Base-by-base conservation (phyloP, 179 eudicot genomes). In the Vitellaria paradoxa region DNA sequence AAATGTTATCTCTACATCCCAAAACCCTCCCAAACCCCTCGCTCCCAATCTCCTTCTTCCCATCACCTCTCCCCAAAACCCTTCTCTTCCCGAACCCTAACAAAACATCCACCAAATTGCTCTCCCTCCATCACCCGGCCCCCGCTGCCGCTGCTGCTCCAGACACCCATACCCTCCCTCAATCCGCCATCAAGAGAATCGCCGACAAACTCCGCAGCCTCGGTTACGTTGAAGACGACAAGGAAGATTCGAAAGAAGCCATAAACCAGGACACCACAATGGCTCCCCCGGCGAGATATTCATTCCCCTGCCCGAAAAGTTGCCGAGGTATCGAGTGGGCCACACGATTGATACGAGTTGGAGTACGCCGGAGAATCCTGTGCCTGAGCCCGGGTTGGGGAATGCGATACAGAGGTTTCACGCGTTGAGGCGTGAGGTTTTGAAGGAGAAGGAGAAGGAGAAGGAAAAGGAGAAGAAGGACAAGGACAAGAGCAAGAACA, bases 171-270 rank as follows among this genome's bases (percentile, higher is more conserved):
- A 60, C 86, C 65, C 76, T 89, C 53, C 89, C 98, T 1, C 80
- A 90, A 57, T 93, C 99, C 80, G 96, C 98, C 81, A 90, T 96
- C 80, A 94, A 85, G 64, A 86, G 99, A 52, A 96, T 96, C 13
- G 97, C 98, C 78, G 98, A 93, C 50, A 96, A 96, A 85, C 91
- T 96, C 68, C 92, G 98, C 63, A 80, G 87, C 83, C 89, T 96
- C 18, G 99, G 99, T 0, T 90, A 85, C 69, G 88, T 78, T 46
- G 92, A 88, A 78, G 93, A 91, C 21, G 52, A 42, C 56, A 68
- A 46, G 40, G 57, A 68, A 17, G 74, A 49, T 0, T 12, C 70
- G 1, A 53, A 55, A 15, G 7, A 77, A 45, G 46, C 78, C 67
- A 53, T 8, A 82, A 50, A 26, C 59, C 55, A 64, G 7, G 45